These are phyloP conservation scores for Aspergillus novofumigatus DNA, from an alignment of 2,329 filamentous ascomycete species.

Conservation along the genomic window DNA sequence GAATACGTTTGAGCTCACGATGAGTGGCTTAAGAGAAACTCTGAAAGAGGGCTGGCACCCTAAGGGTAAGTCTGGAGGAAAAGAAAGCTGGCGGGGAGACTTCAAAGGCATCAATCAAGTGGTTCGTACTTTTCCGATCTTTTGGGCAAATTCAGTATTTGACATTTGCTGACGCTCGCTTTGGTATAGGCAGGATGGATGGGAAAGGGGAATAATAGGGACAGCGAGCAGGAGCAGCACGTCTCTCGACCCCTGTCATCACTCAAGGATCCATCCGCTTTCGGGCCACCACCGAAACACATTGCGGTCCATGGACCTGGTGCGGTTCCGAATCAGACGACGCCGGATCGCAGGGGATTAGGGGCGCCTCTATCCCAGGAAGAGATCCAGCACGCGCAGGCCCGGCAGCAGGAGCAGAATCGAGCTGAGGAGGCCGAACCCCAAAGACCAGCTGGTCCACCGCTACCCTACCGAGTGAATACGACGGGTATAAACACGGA, in stretches of 20 bases:
- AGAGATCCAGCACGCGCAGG: slow-evolving; percentile 30
- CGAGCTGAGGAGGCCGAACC: slow-evolving; percentile 20
- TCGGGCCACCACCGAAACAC: slow-evolving; percentile 76
- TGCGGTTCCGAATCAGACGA: slow-evolving; percentile 43
- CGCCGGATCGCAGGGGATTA: slow-evolving; percentile 40
- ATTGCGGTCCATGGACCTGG: slow-evolving; percentile 47
- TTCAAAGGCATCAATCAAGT: slow-evolving; percentile 56
- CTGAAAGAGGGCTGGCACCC: slow-evolving; percentile 54
- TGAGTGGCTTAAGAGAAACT: slow-evolving; percentile 46
- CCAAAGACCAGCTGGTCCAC: slow-evolving; percentile 45
- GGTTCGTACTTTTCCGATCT: slow-evolving; percentile 34
- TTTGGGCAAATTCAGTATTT: neutral
- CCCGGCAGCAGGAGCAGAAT: slow-evolving; percentile 20
- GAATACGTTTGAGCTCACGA: slow-evolving; percentile 19
- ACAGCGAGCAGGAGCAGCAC: slow-evolving; percentile 46
- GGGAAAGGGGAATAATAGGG: slow-evolving; percentile 50
- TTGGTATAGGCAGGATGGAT: slow-evolving; percentile 54
- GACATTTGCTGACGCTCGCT: slow-evolving; percentile 17
- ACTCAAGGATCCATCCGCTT: slow-evolving; percentile 71
- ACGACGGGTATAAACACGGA: slow-evolving; percentile 67
- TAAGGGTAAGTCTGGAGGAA: slow-evolving; percentile 49
- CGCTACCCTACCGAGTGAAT: slow-evolving; percentile 64
- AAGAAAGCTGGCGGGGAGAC: slow-evolving; percentile 53
- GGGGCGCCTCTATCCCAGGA: slow-evolving; percentile 42
- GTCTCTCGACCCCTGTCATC: slow-evolving; percentile 61